Evolutionary conservation across 1,139 yeast genomes (phyloP).

Genomic region (Debaryomyces robertsiae): DNA sequence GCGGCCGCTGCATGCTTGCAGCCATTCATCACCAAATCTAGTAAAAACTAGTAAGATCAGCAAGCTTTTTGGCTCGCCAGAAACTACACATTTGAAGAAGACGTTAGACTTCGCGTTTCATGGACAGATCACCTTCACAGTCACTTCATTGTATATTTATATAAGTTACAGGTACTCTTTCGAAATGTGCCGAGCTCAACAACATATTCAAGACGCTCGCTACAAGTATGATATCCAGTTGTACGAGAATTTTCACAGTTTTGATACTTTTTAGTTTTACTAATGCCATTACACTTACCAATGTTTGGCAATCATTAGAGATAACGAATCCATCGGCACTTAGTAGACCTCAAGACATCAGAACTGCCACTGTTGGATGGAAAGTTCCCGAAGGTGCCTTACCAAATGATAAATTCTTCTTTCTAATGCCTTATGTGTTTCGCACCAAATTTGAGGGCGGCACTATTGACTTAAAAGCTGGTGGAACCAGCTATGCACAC

Average conservation of each 20-base stretch:
- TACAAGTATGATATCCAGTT: slow-evolving; percentile 1
- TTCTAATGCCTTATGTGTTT: slow-evolving; percentile 23
- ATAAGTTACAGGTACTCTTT: slow-evolving; percentile 4
- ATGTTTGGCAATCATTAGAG: slow-evolving; percentile 12
- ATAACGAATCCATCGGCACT: slow-evolving; percentile 12
- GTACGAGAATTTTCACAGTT: slow-evolving; percentile 1
- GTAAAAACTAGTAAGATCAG: slow-evolving; percentile 2
- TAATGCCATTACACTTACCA: slow-evolving; percentile 9
- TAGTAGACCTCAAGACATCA: slow-evolving; percentile 21
- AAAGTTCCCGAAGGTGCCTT: slow-evolving; percentile 13
- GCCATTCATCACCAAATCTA: slow-evolving; percentile 6
- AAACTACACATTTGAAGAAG: neutral
- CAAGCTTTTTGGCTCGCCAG: neutral
- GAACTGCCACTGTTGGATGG: slow-evolving; percentile 22
- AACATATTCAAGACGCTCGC: slow-evolving; percentile 2
- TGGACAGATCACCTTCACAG: no score
- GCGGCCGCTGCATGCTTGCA: neutral
- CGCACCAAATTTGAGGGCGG: slow-evolving; percentile 19
- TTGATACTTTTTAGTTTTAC: slow-evolving; percentile 3
- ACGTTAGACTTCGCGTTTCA: neutral
- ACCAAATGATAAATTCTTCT: slow-evolving; percentile 16
- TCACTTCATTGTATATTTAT: neutral
- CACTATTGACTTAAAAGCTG: slow-evolving; percentile 14
- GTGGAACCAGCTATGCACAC: slow-evolving; percentile 14
- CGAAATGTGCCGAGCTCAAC: slow-evolving; percentile 1